Conservation (phyloP, 176 grass and related monocot species). For the Panicum miliaceum region DNA sequence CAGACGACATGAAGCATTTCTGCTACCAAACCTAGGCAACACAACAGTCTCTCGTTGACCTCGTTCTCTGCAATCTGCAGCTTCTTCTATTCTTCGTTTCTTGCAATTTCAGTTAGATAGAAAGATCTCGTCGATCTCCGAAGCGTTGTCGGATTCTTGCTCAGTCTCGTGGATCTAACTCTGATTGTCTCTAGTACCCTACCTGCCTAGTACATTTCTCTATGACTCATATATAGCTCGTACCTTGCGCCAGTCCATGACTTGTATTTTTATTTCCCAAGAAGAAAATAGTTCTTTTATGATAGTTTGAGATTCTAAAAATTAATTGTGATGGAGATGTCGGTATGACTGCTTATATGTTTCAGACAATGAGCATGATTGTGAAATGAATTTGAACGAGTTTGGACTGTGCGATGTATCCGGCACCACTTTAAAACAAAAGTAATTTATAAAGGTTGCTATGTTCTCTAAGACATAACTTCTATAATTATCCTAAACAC, state of each 20-base stretch:
- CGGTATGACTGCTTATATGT: neutral
- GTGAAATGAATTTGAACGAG: too few species aligned
- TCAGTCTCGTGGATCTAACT: neutral
- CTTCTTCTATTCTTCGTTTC: neutral
- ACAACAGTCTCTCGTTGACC: constrained; percentile 27
- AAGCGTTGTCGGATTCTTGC: constrained; percentile 13
- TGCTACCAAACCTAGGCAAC: neutral
- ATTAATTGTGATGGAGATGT: neutral
- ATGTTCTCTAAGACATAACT: too few species aligned
- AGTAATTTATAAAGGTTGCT: too few species aligned
- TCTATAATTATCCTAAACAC: too few species aligned
- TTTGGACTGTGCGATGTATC: too few species aligned
- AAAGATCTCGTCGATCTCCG: neutral
- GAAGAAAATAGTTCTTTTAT: neutral
- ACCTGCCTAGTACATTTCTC: neutral
- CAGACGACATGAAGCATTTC: constrained; percentile 7
- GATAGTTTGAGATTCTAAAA: neutral
- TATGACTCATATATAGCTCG: neutral
- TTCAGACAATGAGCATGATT: too few species aligned
- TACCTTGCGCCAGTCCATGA: neutral
- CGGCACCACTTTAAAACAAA: too few species aligned
- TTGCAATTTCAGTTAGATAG: neutral
- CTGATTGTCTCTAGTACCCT: neutral
- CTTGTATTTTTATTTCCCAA: neutral
- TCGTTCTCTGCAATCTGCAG: constrained; percentile 1